These are phyloP conservation scores for Penicillium aurantiogriseum DNA, from an alignment of 2,329 filamentous ascomycete genomes.

Conservation along the genomic window DNA sequence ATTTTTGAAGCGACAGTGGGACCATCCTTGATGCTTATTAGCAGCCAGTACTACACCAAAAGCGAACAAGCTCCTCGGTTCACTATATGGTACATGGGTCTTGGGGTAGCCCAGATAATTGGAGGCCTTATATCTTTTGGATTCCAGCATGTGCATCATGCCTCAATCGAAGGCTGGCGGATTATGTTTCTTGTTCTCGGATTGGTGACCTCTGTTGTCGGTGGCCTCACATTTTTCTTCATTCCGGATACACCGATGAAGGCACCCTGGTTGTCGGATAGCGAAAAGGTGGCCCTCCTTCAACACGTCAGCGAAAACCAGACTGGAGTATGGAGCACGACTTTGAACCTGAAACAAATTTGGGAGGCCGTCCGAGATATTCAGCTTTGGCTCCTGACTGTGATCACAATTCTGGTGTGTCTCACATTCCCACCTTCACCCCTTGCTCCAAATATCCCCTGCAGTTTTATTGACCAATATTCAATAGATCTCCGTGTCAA, in stretches of 20 bases:
- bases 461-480: constrained; percentile 17
- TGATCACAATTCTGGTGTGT: constrained; percentile 27
- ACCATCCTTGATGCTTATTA: constrained; percentile 61
- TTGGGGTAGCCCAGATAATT: constrained; percentile 55
- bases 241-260: constrained; percentile 53
- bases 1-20: constrained; percentile 61
- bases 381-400: constrained; percentile 47
- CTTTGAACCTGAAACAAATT: constrained; percentile 50
- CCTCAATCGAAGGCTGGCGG: constrained; percentile 45
- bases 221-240: constrained; percentile 42
- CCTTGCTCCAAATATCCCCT: not conserved
- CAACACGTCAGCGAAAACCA: constrained; percentile 50
- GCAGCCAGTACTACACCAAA: constrained; percentile 59
- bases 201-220: constrained; percentile 47
- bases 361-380: constrained; percentile 47
- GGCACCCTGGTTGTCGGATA: constrained; percentile 34
- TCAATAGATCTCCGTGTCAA: constrained; percentile 39
- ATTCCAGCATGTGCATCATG: constrained; percentile 52
- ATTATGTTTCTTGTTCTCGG: constrained; percentile 55
- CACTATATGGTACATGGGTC: constrained; percentile 60
- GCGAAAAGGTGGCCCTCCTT: constrained; percentile 40
- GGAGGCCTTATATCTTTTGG: constrained; percentile 48
- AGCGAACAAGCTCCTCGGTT: constrained; percentile 59
- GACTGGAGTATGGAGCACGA: constrained; percentile 53
- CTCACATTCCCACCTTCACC: not conserved